These are phyloP conservation scores for Pseudogymnoascus sp. DNA, from an alignment of 2,329 filamentous ascomycete species.

Conservation along the genomic window DNA sequence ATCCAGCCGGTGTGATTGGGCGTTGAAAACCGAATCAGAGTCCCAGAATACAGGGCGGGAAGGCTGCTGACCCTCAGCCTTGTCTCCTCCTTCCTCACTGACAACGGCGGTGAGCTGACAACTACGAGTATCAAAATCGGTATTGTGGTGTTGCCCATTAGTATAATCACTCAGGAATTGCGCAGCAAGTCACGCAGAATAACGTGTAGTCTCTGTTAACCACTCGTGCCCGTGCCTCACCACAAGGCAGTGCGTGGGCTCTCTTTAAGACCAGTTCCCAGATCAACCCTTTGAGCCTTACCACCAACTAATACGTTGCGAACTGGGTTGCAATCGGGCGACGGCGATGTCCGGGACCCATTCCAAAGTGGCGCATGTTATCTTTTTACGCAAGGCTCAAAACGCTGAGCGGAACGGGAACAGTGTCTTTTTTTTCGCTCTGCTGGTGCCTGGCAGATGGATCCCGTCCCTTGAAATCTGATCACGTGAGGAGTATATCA, in stretches of 20 bases:
- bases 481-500: neutral
- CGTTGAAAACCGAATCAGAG: neutral
- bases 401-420: neutral
- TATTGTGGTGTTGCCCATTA: too few relatives aligned
- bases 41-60: too few relatives aligned
- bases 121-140: neutral
- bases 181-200: neutral
- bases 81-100: too few relatives aligned
- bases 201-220: neutral
- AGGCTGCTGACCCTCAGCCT: too few relatives aligned
- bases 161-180: neutral
- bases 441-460: neutral
- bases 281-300: neutral
- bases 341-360: neutral
- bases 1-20: neutral
- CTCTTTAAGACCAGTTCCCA: too few relatives aligned
- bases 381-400: neutral
- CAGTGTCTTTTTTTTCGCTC: neutral
- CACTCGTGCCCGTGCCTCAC: neutral
- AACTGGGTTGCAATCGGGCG: neutral
- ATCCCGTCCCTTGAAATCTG: neutral
- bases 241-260: neutral
- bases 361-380: neutral
- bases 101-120: neutral
- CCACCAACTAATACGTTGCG: neutral